Evolutionary conservation across 192 early-diverging fungal species (phyloP), one percentile per base, ranked within the genome.

Genomic region (Gonapodya sp.): DNA sequence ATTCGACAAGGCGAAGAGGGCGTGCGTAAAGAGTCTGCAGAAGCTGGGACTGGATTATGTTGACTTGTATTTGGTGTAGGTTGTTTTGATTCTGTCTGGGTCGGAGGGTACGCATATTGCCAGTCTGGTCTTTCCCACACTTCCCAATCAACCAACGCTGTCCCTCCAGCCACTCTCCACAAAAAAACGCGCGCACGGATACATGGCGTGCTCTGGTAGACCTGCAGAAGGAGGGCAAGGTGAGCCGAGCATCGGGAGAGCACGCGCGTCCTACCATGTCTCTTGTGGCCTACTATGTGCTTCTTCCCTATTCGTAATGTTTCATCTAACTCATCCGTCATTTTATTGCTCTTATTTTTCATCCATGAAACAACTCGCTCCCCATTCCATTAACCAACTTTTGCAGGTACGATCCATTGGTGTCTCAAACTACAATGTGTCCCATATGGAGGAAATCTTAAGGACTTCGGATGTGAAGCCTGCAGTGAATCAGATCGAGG

Each of bases 1-100:
- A 0, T 87, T 81, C 75, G 83, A 89, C 0, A 84, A 81, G 33
- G 86, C 87, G 8, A 79, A 90, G 2, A 77, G 84, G 36, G 91
- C 88, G 31, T 86, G 88, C 73, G 87, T 90, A 46, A 79, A 81
- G 31, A 89, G 89, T 32, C 82, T 92, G 75, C 31, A 85, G 73
- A 86, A 86, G 30, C 86, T 94, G 2, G 84, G 85, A 0, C 75
- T 87, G 34, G 85, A 83, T 14, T 92, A 91, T 80, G 73, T 94
- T 36, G 92, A 94, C 83, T 81, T 94, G 31, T 89, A 89, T 72
- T 79, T 93, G 24, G 85, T 96, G 34, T 93, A 94, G 46, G 46
- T 64, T 64, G 46, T 8, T n/a, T n/a, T n/a, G n/a, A n/a, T n/a
- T n/a, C n/a, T n/a, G n/a, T n/a, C n/a, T n/a, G n/a, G n/a, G n/a